These are phyloP conservation scores for Ganoderma sinense DNA, from an alignment of 1,284 basidiomycete species.

Conservation along the genomic window DNA sequence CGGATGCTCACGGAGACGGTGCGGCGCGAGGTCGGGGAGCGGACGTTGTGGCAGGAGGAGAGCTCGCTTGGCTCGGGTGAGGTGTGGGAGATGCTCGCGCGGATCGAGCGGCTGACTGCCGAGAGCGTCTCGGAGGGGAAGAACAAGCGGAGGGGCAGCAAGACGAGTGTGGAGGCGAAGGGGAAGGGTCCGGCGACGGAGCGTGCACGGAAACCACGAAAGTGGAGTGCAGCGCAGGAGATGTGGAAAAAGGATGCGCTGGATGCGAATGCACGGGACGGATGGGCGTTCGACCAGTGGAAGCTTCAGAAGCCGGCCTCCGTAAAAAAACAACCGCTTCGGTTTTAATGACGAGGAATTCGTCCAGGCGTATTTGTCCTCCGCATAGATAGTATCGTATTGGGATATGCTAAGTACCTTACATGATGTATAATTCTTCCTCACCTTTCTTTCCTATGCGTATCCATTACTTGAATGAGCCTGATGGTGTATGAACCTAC, in stretches of 20 bases:
- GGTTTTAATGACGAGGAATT: background rate
- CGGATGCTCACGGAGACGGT: constrained; percentile 68
- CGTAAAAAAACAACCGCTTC: background rate
- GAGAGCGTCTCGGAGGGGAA: constrained; percentile 5
- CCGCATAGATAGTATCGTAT: background rate
- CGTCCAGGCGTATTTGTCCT: background rate
- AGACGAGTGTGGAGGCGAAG: background rate
- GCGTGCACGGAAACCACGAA: constrained; percentile 7
- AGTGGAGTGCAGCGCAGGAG: constrained; percentile 30
- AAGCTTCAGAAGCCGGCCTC: constrained; percentile 5
- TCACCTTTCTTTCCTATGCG: background rate
- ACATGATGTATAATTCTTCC: background rate
- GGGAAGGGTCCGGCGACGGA: background rate
- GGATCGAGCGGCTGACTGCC: constrained; percentile 46
- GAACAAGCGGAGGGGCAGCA: background rate
- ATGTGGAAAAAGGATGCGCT: constrained; percentile 36
- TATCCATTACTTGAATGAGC: background rate
- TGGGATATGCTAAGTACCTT: background rate
- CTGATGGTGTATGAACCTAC: background rate
- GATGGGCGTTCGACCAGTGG: constrained; percentile 35
- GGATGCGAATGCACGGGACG: constrained; percentile 23
- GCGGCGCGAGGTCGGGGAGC: constrained; percentile 66
- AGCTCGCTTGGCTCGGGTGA: constrained; percentile 50
- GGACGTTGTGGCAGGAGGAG: constrained; percentile 59
- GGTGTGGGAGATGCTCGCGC: constrained; percentile 47